These are phyloP conservation scores for Coprinopsis sp. DNA, from an alignment of 768 basidiomycete species.

Conservation along the genomic window DNA sequence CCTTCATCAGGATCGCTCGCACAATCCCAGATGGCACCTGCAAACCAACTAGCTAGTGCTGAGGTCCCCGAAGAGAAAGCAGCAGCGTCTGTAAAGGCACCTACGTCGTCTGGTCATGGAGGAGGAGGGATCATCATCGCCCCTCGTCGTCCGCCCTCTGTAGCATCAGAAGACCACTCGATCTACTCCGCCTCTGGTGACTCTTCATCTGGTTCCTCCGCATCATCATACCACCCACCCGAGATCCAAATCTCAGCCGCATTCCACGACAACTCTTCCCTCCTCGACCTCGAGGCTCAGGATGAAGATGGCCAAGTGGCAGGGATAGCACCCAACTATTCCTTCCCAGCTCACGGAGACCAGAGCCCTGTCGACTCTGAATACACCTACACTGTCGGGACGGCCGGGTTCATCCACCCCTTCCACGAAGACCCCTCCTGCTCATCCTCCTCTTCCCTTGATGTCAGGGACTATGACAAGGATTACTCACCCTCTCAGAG, in stretches of 20 bases:
- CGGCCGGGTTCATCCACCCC: slow-evolving; percentile 48
- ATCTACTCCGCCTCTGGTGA: slow-evolving; percentile 21
- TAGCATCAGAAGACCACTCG: background rate
- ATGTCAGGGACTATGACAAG: slow-evolving; percentile 10
- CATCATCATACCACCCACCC: slow-evolving; percentile 6
- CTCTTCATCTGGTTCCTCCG: slow-evolving; percentile 14
- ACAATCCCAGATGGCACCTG: too few relatives aligned
- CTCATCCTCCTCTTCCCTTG: slow-evolving; percentile 15
- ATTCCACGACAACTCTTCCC: slow-evolving; percentile 28
- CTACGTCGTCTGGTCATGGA: too few relatives aligned
- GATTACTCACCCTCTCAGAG: slow-evolving; percentile 1
- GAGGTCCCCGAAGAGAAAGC: slow-evolving; percentile 11
- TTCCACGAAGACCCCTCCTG: too few relatives aligned
- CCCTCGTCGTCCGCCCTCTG: slow-evolving; percentile 1
- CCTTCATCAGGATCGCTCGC: too few relatives aligned
- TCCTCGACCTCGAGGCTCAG: slow-evolving; percentile 30
- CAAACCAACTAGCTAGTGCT: too few relatives aligned
- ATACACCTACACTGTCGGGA: slow-evolving; percentile 35
- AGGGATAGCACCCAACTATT: slow-evolving; percentile 15
- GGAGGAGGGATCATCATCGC: too few relatives aligned
- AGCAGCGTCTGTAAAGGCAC: slow-evolving; percentile 10
- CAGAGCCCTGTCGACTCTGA: slow-evolving; percentile 9
- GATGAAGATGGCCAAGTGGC: slow-evolving; percentile 31
- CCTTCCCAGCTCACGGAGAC: slow-evolving; percentile 13
- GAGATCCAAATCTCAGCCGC: slow-evolving; percentile 38